These are phyloP conservation scores for Globisporangium solare DNA, from an alignment of 352 stramenopile species.

Conservation along the genomic window DNA sequence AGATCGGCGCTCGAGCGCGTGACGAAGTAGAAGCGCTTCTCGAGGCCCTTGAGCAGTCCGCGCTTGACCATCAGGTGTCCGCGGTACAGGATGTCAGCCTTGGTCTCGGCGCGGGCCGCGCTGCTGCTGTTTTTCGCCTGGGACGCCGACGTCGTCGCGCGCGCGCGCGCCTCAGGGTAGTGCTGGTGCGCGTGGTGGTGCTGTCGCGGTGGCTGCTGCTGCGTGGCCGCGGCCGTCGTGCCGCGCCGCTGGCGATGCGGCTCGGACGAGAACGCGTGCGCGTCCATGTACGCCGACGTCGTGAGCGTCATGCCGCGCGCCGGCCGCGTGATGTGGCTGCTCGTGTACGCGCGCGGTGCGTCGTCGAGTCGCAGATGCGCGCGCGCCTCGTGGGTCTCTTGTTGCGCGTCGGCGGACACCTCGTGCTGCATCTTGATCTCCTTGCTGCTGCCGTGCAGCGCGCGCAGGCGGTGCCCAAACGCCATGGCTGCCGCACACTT, in stretches of 20 bases:
- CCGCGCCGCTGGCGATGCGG: neutral
- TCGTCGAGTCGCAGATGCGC: constrained; percentile 8
- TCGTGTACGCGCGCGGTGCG: neutral
- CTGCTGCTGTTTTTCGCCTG: too few relatives aligned
- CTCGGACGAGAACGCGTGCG: neutral
- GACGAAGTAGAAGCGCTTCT: constrained; percentile 72
- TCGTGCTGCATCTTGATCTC: constrained; percentile 1
- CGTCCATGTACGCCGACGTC: neutral
- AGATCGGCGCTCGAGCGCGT: constrained; percentile 29
- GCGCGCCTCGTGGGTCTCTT: neutral
- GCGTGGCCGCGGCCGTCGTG: too few relatives aligned
- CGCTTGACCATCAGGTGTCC: constrained; percentile 42
- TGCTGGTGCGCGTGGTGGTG: constrained; percentile 3
- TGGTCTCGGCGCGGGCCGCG: neutral
- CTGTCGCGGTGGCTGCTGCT: neutral
- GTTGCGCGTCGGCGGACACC: too few relatives aligned
- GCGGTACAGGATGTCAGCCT: constrained; percentile 32
- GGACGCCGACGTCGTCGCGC: too few relatives aligned
- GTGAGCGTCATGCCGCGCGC: constrained; percentile 5
- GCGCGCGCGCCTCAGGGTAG: too few relatives aligned
- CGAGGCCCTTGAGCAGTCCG: constrained; percentile 47
- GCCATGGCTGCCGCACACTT: constrained; percentile 2
- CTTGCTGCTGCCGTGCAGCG: constrained; percentile 8
- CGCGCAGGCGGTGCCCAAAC: constrained; percentile 14
- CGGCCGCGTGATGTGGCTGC: neutral